A percentile compares a stretch with the other conserved stretches of the same genome.
These are phyloP conservation scores for Penicillium waksmanii DNA, from an alignment of 495 filamentous ascomycete genomes.

Conservation along the genomic window DNA sequence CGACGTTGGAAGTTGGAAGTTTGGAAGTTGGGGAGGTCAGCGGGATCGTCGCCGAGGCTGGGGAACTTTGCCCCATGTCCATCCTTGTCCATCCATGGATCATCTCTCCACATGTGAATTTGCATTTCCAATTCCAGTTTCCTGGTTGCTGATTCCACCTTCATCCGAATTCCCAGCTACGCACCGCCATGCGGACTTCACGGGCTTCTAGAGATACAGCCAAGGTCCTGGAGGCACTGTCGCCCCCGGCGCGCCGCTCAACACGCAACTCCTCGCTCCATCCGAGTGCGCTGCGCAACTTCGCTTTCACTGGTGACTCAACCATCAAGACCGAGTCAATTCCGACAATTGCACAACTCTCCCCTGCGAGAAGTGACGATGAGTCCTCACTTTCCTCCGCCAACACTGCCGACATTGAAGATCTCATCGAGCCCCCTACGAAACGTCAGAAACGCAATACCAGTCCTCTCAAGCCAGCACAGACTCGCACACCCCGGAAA, in stretches of 20 bases:
- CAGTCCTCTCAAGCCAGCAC: constrained; percentile 11
- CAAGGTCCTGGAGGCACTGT: constrained; percentile 52
- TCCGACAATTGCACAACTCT: constrained; percentile 13
- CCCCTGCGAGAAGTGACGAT: constrained; percentile 26
- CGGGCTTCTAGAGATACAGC: constrained; percentile 61
- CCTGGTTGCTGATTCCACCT: neutral
- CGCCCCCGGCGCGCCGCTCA: constrained; percentile 42
- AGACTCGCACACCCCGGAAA: constrained; percentile 24
- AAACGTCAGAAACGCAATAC: constrained; percentile 57
- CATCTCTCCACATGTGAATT: constrained; percentile 20
- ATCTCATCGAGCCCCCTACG: constrained; percentile 49
- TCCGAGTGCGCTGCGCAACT: constrained; percentile 32
- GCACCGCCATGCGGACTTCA: constrained; percentile 60
- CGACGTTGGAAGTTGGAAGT: constrained; percentile 5
- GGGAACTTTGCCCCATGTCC: constrained; percentile 18
- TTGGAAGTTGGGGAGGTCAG: neutral
- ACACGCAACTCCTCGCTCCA: constrained; percentile 41
- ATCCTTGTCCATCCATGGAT: constrained; percentile 14
- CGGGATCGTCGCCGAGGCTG: constrained; percentile 28
- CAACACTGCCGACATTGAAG: constrained; percentile 64
- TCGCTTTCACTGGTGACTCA: constrained; percentile 31
- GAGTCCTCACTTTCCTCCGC: constrained; percentile 49
- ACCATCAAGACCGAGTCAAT: constrained; percentile 19
- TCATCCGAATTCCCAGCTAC: neutral
- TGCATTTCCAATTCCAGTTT: neutral